Conservation (phyloP, 257 asterid species). For the Nemophila menziesii region DNA sequence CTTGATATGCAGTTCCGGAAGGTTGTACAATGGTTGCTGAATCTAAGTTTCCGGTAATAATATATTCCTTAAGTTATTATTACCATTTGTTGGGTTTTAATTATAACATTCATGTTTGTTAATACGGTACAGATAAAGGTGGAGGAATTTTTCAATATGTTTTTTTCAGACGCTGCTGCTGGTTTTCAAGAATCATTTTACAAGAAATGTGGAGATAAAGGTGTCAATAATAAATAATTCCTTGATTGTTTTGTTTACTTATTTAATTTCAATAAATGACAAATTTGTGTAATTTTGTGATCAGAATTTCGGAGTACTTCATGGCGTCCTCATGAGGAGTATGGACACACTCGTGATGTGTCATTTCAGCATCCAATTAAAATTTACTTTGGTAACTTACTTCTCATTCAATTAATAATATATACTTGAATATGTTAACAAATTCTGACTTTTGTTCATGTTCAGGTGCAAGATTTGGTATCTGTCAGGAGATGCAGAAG, state of each 20-base stretch:
- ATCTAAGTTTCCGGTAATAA: conserved; percentile 67
- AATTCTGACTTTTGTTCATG: conserved; percentile 4
- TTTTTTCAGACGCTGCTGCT: conserved; percentile 57
- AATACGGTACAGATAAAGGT: conserved; percentile 1
- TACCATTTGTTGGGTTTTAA: conserved; percentile 1
- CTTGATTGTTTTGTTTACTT: neutral
- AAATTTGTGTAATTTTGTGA: conserved; percentile 3
- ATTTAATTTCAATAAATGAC: neutral
- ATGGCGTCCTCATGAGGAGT: conserved; percentile 61
- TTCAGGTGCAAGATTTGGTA: conserved; percentile 84
- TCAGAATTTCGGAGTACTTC: conserved; percentile 67
- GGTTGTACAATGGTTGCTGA: conserved; percentile 67
- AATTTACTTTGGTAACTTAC: conserved; percentile 84
- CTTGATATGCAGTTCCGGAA: conserved; percentile 63
- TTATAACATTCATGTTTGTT: neutral
- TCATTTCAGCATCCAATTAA: conserved; percentile 97
- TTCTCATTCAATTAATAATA: neutral
- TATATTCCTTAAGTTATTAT: conserved; percentile 2
- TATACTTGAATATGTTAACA: neutral
- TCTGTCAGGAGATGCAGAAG: conserved; percentile 61
- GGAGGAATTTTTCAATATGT: conserved; percentile 57
- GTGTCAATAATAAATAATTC: conserved; percentile 22
- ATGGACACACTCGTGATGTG: conserved; percentile 60
- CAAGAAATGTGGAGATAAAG: conserved; percentile 91
- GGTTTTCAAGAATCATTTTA: conserved; percentile 65